phyloP scores from a whole-genome alignment of 2,329 filamentous ascomycete genomes.

The Fusarium nelsonii region DNA sequence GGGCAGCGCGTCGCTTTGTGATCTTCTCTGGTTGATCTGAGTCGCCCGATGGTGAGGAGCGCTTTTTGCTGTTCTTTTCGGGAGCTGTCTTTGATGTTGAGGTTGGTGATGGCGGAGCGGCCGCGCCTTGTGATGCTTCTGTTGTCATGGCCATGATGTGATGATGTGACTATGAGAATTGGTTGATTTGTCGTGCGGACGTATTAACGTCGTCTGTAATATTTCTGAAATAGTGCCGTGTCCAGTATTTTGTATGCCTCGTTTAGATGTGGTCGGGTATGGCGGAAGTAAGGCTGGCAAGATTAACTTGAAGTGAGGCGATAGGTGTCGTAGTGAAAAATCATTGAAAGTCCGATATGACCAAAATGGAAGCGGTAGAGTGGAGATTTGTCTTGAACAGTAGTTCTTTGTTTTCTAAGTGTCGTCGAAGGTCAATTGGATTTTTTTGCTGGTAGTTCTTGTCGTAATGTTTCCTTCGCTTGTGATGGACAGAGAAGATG shows the following conservation, averaged over 20 bases:
- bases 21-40: slow-evolving; percentile 59
- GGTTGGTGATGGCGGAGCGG: slow-evolving; percentile 48
- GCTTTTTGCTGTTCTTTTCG: slow-evolving; percentile 53
- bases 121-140: slow-evolving; percentile 44
- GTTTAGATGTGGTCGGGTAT: slow-evolving; percentile 14
- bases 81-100: slow-evolving; percentile 47
- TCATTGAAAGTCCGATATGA: slow-evolving; percentile 38
- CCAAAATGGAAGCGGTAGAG: slow-evolving; percentile 38
- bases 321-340: slow-evolving; percentile 16
- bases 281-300: slow-evolving; percentile 11
- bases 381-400: slow-evolving; percentile 36
- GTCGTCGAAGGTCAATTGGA: slow-evolving; percentile 15
- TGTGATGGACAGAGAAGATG: slow-evolving; percentile 30
- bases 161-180: slow-evolving; percentile 6
- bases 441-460: slow-evolving; percentile 11
- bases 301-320: slow-evolving; percentile 11
- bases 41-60: slow-evolving; percentile 49
- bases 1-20: slow-evolving; percentile 86
- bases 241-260: background rate
- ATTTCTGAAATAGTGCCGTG: background rate
- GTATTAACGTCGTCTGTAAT: background rate
- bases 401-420: background rate
- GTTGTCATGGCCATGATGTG: slow-evolving; percentile 38
- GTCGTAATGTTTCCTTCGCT: slow-evolving; percentile 25
- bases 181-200: background rate